Evolutionary conservation across 208 protist genomes (phyloP).

Genomic region (Trypanosomatidae sp.): DNA sequence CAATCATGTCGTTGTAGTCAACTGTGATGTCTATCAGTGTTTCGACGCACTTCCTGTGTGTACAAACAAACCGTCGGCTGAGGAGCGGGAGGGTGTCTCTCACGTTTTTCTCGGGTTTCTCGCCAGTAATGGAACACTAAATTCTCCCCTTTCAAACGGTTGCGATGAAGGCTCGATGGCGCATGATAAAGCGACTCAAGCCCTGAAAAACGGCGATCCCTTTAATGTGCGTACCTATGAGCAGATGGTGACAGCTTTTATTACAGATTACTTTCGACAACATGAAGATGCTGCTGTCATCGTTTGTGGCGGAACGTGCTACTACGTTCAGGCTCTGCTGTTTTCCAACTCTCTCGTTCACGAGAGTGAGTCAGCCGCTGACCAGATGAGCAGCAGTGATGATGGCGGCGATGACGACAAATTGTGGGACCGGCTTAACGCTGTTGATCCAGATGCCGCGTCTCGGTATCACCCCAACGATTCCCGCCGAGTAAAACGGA

Average conservation of each 20-base stretch:
- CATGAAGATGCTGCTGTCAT: slow-evolving; percentile 51
- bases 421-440: slow-evolving; percentile 56
- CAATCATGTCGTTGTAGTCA: slow-evolving; percentile 73
- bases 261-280: slow-evolving; percentile 42
- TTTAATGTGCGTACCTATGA: slow-evolving; percentile 66
- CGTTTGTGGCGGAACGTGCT: slow-evolving; percentile 83
- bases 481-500: slow-evolving; percentile 65
- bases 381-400: not conserved
- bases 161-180: not conserved
- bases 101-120: slow-evolving; percentile 85
- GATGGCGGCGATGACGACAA: slow-evolving; percentile 7
- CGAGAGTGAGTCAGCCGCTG: too few species aligned
- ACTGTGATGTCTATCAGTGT: slow-evolving; percentile 91
- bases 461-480: slow-evolving; percentile 85
- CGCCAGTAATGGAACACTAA: slow-evolving; percentile 26
- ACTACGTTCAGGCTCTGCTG: slow-evolving; percentile 72
- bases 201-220: not conserved
- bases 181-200: not conserved
- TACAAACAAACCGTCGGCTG: slow-evolving; percentile 84
- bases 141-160: slow-evolving; percentile 21
- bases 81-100: slow-evolving; percentile 53
- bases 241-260: slow-evolving; percentile 42
- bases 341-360: slow-evolving; percentile 63
- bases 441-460: slow-evolving; percentile 68
- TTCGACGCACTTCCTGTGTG: slow-evolving; percentile 80